These are phyloP conservation scores for Corymbia citriodora DNA, from an alignment of 441 rosid species.

Conservation along the genomic window DNA sequence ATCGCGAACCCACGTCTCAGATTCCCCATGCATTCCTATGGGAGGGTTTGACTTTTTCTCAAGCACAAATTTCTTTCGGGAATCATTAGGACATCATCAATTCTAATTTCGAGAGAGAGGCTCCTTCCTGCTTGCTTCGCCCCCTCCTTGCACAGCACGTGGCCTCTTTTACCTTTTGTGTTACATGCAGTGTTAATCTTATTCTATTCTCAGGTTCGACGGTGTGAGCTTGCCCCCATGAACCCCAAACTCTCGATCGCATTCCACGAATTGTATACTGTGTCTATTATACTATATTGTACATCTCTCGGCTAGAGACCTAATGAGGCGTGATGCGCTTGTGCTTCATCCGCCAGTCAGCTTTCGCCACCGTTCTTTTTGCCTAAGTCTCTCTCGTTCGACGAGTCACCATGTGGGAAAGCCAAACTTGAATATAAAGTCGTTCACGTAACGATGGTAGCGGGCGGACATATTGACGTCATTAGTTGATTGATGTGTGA, in stretches of 20 bases:
- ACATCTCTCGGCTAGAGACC: background rate
- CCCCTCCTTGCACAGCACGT: background rate
- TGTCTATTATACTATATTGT: background rate
- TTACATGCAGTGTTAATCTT: background rate
- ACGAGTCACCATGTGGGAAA: background rate
- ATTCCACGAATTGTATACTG: background rate
- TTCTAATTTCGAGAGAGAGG: background rate
- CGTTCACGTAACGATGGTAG: background rate
- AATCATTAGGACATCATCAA: background rate
- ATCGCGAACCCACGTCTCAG: conserved; percentile 44
- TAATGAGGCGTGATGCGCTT: background rate
- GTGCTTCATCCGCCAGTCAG: background rate
- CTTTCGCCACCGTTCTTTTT: background rate
- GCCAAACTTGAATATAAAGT: background rate
- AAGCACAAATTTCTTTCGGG: background rate
- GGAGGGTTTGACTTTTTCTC: background rate
- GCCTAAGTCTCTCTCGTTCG: background rate
- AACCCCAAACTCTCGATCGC: background rate
- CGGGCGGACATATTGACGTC: background rate
- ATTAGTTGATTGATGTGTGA: background rate
- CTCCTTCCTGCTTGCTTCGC: background rate
- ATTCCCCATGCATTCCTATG: conserved; percentile 15
- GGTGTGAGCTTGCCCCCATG: background rate
- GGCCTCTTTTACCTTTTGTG: background rate
- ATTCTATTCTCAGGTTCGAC: background rate